Base-by-base conservation (phyloP, 2,329 filamentous ascomycete species). In the Ascocoryne sarcoides region DNA sequence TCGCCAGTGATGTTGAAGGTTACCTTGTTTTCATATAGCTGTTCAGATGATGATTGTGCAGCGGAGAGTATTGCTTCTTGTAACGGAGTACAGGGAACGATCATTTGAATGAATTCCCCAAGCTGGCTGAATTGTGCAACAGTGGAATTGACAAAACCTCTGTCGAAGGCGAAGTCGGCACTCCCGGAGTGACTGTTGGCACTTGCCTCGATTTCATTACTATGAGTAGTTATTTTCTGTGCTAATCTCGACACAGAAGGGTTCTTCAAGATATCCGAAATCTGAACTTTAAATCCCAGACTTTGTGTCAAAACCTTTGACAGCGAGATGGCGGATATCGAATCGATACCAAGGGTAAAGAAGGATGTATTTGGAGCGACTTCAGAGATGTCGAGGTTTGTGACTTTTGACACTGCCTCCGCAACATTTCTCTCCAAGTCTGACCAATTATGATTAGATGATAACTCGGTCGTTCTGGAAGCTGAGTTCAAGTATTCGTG, bases 31-130 rank as follows among this genome's bases (percentile, higher is more conserved):
- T 73, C 77, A 57, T 95, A 95, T 2, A 77, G 68, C 1, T 63
- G 62, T 9, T 64, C 59, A 1, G 61, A 61, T 2, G 46, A 66
- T 52, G 63, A 62, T 3, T 59, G 50, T 18, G 63, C 63, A 7
- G 76, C 73, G 2, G 78, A 80, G 0, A 95, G 67, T 87, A 95
- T 95, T 1, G 82, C 83, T 63, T 93, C 84, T 59, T 95, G 89
- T 0, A 95, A 65, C 1, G 88, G 84, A 1, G 87, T 93, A 56
- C 89, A 95, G 1, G 88, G 88, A 4, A 89, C 63, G 7, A 94
- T 68, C 1, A 65, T 67, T 20, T 72, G 61, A 2, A 83, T 64
- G 0, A 50, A 32, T 4, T 60, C 48, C 16, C 55, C 46, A 18
- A 32, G 36, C 10, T 37, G 21, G 10, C 36, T n/a, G 37, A 60